Evolutionary conservation across 2,329 filamentous ascomycete genomes (phyloP), one percentile per base, ranked within the genome.

Genomic region (Hypoxylon sp.): DNA sequence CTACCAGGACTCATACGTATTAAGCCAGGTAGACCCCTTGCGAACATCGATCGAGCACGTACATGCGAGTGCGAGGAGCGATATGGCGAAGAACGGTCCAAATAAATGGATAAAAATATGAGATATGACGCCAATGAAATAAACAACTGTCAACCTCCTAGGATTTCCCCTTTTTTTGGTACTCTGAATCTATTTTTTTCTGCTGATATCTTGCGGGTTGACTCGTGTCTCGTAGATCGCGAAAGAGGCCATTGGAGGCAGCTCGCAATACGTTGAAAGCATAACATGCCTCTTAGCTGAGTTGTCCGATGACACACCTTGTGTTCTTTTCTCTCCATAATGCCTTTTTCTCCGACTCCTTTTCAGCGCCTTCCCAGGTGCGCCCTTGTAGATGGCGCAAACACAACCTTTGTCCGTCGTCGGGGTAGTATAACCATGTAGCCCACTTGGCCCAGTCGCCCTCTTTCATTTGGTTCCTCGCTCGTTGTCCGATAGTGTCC

Each of bases 381-480:
- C 86, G 78, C 0, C 86, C 86, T 44, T 86, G 80, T 0, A 87
- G 78, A 66, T 88, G 86, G 48, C 81, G 77, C 50, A 88, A 65
- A 53, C 85, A 87, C 4, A 85, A 68, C 50, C 74, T 70, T 57
- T 74, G 80, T 1, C 84, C 86, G 2, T 83, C 76, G 1, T 81
- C 80, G 0, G 86, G 86, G 37, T 85, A 86, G 68, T 86, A 88
- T 17, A 87, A 77, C 86, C 86, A 88, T 35, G 81, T 85, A 0
- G 84, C 86, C 86, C 86, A 88, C 66, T 83, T 83, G 1, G 68
- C 69, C 83, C 85, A 88, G 31, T 76, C 55, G 0, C 85, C 85
- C 4, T 83, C 79, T 72, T 88, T 88, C 86, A 88, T 88, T 74
- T 87, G 85, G 0, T 80, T 76, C n/a, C 86, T 80, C 1, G 85